Evolutionary conservation across 768 basidiomycete species (phyloP).

Genomic region (Dioszegia aurantiaca): DNA sequence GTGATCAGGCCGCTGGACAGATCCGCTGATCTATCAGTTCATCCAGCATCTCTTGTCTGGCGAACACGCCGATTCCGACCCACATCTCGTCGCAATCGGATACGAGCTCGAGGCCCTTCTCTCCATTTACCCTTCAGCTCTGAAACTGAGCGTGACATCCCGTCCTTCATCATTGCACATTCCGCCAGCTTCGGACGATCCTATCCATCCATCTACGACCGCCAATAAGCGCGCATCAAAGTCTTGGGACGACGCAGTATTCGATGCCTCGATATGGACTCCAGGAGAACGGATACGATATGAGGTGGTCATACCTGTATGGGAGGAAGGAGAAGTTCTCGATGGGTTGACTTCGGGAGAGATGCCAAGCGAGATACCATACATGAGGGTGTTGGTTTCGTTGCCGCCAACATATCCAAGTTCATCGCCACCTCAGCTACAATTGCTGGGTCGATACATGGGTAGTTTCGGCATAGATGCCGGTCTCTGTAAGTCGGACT

Average conservation of each 20-base stretch:
- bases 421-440: constrained; percentile 49
- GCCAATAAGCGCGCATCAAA: constrained; percentile 13
- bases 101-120: constrained; percentile 50
- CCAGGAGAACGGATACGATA: constrained; percentile 45
- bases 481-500: constrained; percentile 42
- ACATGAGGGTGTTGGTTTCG: constrained; percentile 43
- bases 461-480: constrained; percentile 50
- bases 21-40: constrained; percentile 27
- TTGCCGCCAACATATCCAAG: constrained; percentile 52
- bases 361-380: constrained; percentile 25
- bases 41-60: constrained; percentile 36
- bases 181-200: constrained; percentile 10
- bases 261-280: constrained; percentile 22
- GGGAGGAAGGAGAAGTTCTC: constrained; percentile 37
- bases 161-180: constrained; percentile 27
- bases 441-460: constrained; percentile 51
- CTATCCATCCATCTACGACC: not conserved
- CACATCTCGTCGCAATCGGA: constrained; percentile 41
- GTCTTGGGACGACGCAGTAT: constrained; percentile 31
- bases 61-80: constrained; percentile 35
- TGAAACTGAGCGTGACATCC: constrained; percentile 33
- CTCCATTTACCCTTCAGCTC: constrained; percentile 39
- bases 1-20: not conserved
- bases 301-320: constrained; percentile 44
- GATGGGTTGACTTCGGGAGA: constrained; percentile 21